phyloP scores from a whole-genome alignment of 305 asterid genomes.

The Rubia tinctorum region DNA sequence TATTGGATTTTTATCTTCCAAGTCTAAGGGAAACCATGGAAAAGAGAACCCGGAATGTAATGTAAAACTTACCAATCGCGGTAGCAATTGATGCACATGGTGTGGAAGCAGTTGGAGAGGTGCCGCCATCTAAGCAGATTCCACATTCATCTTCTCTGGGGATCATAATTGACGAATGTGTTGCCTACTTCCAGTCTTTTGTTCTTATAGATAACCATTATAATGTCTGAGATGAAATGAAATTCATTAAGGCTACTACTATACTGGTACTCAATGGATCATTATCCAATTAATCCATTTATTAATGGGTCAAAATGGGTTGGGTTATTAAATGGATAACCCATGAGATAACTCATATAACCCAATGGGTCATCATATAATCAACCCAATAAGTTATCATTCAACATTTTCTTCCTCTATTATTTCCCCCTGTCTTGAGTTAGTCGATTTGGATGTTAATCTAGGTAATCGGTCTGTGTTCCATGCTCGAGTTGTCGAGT shows the following conservation, averaged over 20 bases:
- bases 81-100: conserved; percentile 70
- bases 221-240: conserved; percentile 49
- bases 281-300: too few species aligned
- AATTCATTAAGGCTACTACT: conserved; percentile 15
- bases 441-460: too few species aligned
- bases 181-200: conserved; percentile 29
- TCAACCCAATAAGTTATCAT: too few species aligned
- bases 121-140: conserved; percentile 65
- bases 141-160: conserved; percentile 69
- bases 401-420: too few species aligned
- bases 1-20: background rate
- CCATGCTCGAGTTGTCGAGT: too few species aligned
- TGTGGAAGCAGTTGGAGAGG: conserved; percentile 64
- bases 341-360: too few species aligned
- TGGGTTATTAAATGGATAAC: too few species aligned
- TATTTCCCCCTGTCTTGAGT: too few species aligned
- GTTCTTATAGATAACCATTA: conserved; percentile 58
- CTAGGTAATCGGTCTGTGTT: too few species aligned
- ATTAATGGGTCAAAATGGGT: too few species aligned
- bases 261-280: too few species aligned
- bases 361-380: too few species aligned
- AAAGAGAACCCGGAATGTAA: background rate
- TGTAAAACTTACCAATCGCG: conserved; percentile 63
- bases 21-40: background rate
- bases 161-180: conserved; percentile 28